These are phyloP conservation scores for Cryphonectria japonica DNA, from an alignment of 2,329 filamentous ascomycete genomes.

Conservation along the genomic window DNA sequence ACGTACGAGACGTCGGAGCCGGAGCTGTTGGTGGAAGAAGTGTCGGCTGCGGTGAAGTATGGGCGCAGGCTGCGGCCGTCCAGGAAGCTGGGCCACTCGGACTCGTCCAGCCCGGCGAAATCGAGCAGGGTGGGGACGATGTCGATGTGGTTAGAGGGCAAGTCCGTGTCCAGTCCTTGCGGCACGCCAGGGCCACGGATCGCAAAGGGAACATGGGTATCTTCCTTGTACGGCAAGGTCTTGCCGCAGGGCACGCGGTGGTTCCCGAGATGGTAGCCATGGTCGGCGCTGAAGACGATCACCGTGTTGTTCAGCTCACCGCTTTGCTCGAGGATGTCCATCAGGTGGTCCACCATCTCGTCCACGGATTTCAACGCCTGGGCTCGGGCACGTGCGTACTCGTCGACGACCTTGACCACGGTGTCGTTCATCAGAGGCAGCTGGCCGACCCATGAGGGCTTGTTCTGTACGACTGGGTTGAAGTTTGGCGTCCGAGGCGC, in stretches of 20 bases:
- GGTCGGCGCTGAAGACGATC: slow-evolving; percentile 27
- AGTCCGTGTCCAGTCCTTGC: slow-evolving; percentile 43
- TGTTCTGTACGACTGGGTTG: slow-evolving; percentile 56
- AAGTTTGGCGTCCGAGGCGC: slow-evolving; percentile 68
- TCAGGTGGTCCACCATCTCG: slow-evolving; percentile 46
- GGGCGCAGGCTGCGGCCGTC: slow-evolving; percentile 39
- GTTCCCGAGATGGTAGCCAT: slow-evolving; percentile 28
- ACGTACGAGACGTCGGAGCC: slow-evolving; percentile 39
- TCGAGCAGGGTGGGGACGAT: slow-evolving; percentile 63
- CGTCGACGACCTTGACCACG: slow-evolving; percentile 29
- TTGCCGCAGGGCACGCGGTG: slow-evolving; percentile 43
- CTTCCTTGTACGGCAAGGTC: slow-evolving; percentile 60
- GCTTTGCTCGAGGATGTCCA: slow-evolving; percentile 34
- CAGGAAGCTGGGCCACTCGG: slow-evolving; percentile 29
- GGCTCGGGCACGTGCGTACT: slow-evolving; percentile 51
- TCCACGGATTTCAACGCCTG: slow-evolving; percentile 48
- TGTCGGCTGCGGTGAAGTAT: slow-evolving; percentile 60
- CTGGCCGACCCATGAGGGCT: slow-evolving; percentile 38
- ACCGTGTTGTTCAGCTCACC: slow-evolving; percentile 29
- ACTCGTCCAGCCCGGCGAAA: slow-evolving; percentile 43
- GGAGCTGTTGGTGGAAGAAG: slow-evolving; percentile 45
- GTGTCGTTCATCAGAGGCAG: slow-evolving; percentile 27
- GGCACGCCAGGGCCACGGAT: slow-evolving; percentile 62
- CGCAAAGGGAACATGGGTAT: slow-evolving; percentile 62
- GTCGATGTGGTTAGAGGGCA: slow-evolving; percentile 65